Percentiles rank a stretch among this genome's conserved stretches.
Evolutionary conservation across 192 early-diverging fungal genomes (phyloP).

Genomic region (Spizellomyces sp.): DNA sequence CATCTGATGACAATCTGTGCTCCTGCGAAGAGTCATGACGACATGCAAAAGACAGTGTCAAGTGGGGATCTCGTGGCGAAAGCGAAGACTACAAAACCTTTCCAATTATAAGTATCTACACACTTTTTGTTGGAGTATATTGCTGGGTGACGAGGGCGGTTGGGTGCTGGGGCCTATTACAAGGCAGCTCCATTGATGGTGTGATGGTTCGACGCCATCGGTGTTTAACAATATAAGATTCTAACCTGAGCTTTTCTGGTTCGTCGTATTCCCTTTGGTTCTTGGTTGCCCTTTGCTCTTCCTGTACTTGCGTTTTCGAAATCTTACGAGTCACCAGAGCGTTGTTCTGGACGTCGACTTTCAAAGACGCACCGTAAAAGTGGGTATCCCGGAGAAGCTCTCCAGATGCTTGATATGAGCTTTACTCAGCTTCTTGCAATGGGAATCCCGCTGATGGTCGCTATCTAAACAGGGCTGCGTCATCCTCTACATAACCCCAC

Average conservation of each 20-base stretch:
- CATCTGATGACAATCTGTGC: no score
- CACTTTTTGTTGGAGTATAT: neutral
- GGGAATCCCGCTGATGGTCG: neutral
- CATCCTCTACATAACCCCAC: conserved; percentile 19
- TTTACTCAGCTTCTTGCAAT: neutral
- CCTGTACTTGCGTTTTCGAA: neutral
- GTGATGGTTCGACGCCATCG: no score
- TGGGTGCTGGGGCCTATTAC: no score
- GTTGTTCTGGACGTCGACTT: conserved; percentile 37
- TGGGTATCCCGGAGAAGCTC: conserved; percentile 2
- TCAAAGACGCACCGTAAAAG: conserved; percentile 10
- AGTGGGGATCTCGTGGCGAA: conserved; percentile 7
- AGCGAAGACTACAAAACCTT: conserved; percentile 16
- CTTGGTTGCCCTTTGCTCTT: neutral
- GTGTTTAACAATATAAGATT: neutral
- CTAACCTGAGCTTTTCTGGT: neutral
- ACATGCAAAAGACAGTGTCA: conserved; percentile 16
- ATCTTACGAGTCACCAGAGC: conserved; percentile 31
- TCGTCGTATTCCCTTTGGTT: neutral
- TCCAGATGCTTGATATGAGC: neutral
- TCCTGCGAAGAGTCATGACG: neutral
- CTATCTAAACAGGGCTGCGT: conserved; percentile 20
- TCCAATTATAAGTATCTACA: conserved; percentile 34
- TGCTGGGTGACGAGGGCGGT: no score
- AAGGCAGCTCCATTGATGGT: no score